Evolutionary conservation across 176 grass and related monocot species (phyloP).

Genomic region (Musa itinerans): DNA sequence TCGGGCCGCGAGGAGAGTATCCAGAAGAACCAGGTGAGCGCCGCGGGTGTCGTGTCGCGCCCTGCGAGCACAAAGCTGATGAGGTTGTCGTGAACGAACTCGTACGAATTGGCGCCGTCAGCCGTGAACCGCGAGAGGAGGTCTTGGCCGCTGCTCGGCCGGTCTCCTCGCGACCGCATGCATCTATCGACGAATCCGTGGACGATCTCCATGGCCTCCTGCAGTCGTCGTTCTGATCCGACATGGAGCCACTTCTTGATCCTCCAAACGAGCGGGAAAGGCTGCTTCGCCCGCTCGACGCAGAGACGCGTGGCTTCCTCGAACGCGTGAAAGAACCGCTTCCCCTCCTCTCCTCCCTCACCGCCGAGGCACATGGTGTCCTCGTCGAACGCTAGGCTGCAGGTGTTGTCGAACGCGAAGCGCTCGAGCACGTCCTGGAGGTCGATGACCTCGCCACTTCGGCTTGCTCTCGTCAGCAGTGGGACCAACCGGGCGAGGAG

Average conservation of each 20-base stretch:
- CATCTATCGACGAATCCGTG: slow-evolving; percentile 36
- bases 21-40: slow-evolving; percentile 83
- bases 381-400: slow-evolving; percentile 48
- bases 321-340: slow-evolving; percentile 42
- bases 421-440: slow-evolving; percentile 56
- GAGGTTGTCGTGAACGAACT: slow-evolving; percentile 48
- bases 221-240: slow-evolving; percentile 35
- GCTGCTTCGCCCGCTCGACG: neutral
- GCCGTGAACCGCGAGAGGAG: slow-evolving; percentile 53
- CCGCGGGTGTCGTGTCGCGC: slow-evolving; percentile 63
- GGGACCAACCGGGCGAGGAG: slow-evolving; percentile 37
- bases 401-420: slow-evolving; percentile 68
- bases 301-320: slow-evolving; percentile 7
- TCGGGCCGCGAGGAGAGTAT: slow-evolving; percentile 29
- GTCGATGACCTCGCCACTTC: slow-evolving; percentile 24
- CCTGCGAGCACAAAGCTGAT: slow-evolving; percentile 59
- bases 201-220: slow-evolving; percentile 27
- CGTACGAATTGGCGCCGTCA: slow-evolving; percentile 16
- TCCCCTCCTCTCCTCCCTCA: neutral
- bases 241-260: slow-evolving; percentile 49
- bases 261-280: slow-evolving; percentile 24
- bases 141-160: slow-evolving; percentile 16
- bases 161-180: slow-evolving; percentile 26
- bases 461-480: slow-evolving; percentile 14
- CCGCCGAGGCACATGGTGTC: slow-evolving; percentile 45